phyloP scores from a whole-genome alignment of 2,329 filamentous ascomycete genomes.

The Colletotrichum tropicale region DNA sequence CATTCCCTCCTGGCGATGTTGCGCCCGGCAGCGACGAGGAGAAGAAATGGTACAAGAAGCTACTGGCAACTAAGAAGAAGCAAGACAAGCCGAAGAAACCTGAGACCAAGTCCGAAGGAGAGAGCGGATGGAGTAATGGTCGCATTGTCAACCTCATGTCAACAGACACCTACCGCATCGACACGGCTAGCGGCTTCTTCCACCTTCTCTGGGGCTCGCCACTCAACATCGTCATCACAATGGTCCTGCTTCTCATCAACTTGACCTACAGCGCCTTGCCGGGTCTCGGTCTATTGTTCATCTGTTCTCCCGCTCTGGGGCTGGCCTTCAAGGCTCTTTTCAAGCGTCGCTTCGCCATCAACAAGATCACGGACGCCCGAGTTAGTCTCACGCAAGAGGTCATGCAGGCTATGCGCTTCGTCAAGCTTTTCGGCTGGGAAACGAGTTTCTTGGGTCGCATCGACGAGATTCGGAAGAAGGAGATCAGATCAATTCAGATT shows the following conservation, averaged over 20 bases:
- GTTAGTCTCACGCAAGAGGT: slow-evolving; percentile 93
- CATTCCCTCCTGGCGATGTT: background rate
- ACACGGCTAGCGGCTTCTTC: slow-evolving; percentile 85
- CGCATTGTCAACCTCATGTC: slow-evolving; percentile 92
- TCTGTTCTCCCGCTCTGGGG: slow-evolving; percentile 72
- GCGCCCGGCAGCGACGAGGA: slow-evolving; percentile 29
- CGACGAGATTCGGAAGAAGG: slow-evolving; percentile 71
- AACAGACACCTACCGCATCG: slow-evolving; percentile 90
- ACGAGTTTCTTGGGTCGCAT: slow-evolving; percentile 80
- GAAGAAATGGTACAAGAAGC: background rate
- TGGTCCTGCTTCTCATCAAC: slow-evolving; percentile 83
- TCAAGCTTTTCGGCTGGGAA: slow-evolving; percentile 97
- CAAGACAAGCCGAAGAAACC: slow-evolving; percentile 24
- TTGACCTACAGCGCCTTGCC: slow-evolving; percentile 86
- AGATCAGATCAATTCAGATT: slow-evolving; percentile 81
- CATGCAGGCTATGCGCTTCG: slow-evolving; percentile 84
- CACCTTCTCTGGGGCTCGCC: slow-evolving; percentile 91
- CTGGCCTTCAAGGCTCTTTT: slow-evolving; percentile 75
- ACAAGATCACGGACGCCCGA: slow-evolving; percentile 90
- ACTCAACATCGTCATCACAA: slow-evolving; percentile 70
- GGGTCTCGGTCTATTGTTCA: slow-evolving; percentile 80
- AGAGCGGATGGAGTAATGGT: slow-evolving; percentile 81
- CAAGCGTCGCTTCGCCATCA: slow-evolving; percentile 77
- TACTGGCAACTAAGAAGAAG: slow-evolving; percentile 41
- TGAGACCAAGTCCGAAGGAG: slow-evolving; percentile 30